Conservation (phyloP, 2,329 filamentous ascomycete genomes). For the Colletotrichum ledebouriae region DNA sequence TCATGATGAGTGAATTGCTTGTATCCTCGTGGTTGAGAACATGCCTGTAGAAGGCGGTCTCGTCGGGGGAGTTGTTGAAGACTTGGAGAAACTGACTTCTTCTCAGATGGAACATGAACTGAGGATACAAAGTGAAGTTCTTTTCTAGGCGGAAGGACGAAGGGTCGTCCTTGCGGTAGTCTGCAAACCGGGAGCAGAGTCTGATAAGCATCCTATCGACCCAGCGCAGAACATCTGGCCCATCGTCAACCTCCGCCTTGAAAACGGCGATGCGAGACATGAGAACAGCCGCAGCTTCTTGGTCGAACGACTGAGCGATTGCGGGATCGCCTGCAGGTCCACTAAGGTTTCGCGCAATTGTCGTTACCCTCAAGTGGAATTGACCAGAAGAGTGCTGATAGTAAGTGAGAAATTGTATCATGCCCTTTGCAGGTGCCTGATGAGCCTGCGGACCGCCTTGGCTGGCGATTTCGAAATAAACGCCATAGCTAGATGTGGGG, state of each 20-base stretch:
- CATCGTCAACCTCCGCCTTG: conserved; percentile 98
- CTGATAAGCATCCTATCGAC: conserved; percentile 98
- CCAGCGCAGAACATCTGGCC: conserved; percentile 97
- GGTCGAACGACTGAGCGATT: conserved; percentile 96
- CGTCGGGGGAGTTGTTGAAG: conserved; percentile 99
- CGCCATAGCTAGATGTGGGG: conserved; percentile 90
- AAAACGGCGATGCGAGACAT: conserved; percentile 99
- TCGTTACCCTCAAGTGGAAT: conserved; percentile 96
- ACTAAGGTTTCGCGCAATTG: conserved; percentile 89
- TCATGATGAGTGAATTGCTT: conserved; percentile 97
- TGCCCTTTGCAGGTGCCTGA: conserved; percentile 88
- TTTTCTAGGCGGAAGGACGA: conserved; percentile 97
- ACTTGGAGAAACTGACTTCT: conserved; percentile 98
- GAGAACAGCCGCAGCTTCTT: conserved; percentile 95
- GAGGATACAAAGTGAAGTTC: conserved; percentile 98
- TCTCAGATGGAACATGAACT: conserved; percentile 99
- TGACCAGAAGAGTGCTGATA: conserved; percentile 98
- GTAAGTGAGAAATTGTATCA: conserved; percentile 98
- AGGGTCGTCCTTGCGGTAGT: conserved; percentile 98
- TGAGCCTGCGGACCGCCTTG: conserved; percentile 91
- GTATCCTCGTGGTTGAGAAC: conserved; percentile 98
- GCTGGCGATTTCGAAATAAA: conserved; percentile 98
- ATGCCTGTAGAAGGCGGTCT: conserved; percentile 98
- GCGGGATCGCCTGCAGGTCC: conserved; percentile 94
- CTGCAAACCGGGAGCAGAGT: conserved; percentile 94